A percentile compares a stretch with the other conserved stretches of the same genome.
Conservation (phyloP, 73 alveolate species). For the Symbiodinium pilosum region DNA sequence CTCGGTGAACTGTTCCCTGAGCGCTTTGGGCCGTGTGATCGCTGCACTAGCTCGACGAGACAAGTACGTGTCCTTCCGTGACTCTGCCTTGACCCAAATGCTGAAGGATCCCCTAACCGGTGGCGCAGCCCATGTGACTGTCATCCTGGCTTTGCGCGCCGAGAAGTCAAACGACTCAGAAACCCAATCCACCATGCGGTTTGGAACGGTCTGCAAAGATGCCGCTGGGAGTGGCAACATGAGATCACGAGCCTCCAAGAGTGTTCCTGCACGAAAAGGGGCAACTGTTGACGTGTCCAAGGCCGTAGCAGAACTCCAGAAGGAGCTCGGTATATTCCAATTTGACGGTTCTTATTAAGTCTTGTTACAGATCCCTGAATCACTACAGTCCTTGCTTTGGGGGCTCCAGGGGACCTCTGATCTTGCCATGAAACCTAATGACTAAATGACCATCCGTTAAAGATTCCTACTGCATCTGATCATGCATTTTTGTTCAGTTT, state of each 20-base stretch:
- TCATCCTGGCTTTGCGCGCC: conserved; percentile 40
- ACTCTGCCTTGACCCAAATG: conserved; percentile 57
- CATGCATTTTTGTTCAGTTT: too few species aligned
- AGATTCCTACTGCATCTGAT: too few species aligned
- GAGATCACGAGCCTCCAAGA: neutral
- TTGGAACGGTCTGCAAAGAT: neutral
- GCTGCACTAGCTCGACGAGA: conserved; percentile 83
- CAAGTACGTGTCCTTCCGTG: conserved; percentile 60
- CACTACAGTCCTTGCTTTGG: too few species aligned
- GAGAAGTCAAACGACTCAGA: conserved; percentile 37
- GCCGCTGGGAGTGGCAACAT: conserved; percentile 13
- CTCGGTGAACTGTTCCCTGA: conserved; percentile 54
- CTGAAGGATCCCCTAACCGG: conserved; percentile 56
- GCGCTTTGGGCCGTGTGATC: conserved; percentile 62
- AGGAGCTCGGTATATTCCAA: too few species aligned
- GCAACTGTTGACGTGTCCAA: neutral
- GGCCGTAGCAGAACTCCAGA: neutral
- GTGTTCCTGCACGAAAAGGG: neutral
- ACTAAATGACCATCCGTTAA: too few species aligned
- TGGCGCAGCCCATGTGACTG: conserved; percentile 7
- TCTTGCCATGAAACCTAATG: too few species aligned
- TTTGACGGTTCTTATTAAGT: too few species aligned
- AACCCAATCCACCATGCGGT: conserved; percentile 47
- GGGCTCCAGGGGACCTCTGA: too few species aligned
- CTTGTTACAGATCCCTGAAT: too few species aligned